Conservation (phyloP, 768 basidiomycete species). For the Rhodotorula toruloides region DNA sequence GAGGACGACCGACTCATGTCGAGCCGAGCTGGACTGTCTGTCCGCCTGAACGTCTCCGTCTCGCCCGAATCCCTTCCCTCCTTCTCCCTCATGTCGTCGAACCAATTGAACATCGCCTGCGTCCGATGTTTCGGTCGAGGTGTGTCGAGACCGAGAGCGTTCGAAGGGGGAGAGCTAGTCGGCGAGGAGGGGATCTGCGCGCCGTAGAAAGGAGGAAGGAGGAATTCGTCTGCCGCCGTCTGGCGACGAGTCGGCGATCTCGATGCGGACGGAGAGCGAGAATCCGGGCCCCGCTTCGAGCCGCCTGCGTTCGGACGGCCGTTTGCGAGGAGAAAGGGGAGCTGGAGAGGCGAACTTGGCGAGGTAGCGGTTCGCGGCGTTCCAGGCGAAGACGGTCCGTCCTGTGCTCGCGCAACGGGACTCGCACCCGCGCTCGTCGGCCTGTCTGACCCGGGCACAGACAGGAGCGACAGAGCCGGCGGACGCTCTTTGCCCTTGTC, state of each 20-base stretch:
- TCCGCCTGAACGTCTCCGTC: not conserved
- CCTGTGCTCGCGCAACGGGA: no score
- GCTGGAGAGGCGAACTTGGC: no score
- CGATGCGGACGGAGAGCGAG: not conserved
- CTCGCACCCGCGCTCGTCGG: no score
- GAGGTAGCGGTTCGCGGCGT: no score
- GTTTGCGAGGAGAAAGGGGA: no score
- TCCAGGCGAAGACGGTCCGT: no score
- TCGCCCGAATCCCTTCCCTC: not conserved
- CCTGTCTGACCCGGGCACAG: no score
- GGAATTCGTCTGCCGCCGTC: not conserved
- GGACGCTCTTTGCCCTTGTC: not conserved
- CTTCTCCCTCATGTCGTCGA: slow-evolving; percentile 3
- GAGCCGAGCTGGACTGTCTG: no score
- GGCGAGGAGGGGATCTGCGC: slow-evolving; percentile 11
- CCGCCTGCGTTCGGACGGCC: not conserved
- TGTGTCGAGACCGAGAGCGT: slow-evolving; percentile 15
- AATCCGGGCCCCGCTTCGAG: not conserved
- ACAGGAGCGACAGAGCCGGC: not conserved
- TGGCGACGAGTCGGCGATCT: not conserved
- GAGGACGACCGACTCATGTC: no score
- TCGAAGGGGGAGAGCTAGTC: not conserved
- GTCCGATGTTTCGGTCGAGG: slow-evolving; percentile 17
- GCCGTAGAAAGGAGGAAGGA: slow-evolving; percentile 1
- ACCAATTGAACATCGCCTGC: slow-evolving; percentile 33